phyloP scores from a whole-genome alignment of 2,329 filamentous ascomycete species.

The Hansfordia pulvinata region DNA sequence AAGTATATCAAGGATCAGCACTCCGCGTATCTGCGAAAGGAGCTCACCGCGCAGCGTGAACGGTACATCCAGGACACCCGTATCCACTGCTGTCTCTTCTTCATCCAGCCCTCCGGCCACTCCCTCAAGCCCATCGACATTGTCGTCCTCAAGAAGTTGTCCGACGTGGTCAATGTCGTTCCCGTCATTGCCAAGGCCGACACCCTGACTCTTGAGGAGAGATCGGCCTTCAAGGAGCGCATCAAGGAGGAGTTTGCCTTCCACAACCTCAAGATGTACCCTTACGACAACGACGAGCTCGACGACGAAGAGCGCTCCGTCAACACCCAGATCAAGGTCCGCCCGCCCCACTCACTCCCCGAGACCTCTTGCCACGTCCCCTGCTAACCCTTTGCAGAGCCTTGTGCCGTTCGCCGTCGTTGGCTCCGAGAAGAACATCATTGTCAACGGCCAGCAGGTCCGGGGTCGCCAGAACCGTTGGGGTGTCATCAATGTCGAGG shows the following conservation, averaged over 20 bases:
- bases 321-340: constrained; percentile 93
- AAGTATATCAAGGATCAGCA: constrained; percentile 99
- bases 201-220: constrained; percentile 89
- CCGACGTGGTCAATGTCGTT: constrained; percentile 97
- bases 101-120: constrained; percentile 97
- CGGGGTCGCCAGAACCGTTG: constrained; percentile 97
- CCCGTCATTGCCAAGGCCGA: constrained; percentile 98
- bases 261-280: constrained; percentile 99
- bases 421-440: constrained; percentile 94
- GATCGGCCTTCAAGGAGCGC: constrained; percentile 90
- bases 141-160: constrained; percentile 98
- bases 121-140: constrained; percentile 99
- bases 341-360: constrained; percentile 6
- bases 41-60: constrained; percentile 97
- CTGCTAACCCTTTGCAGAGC: constrained; percentile 41
- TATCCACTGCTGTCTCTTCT: constrained; percentile 99
- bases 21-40: constrained; percentile 96
- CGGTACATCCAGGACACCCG: constrained; percentile 98
- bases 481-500: constrained; percentile 99
- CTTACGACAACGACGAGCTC: constrained; percentile 98
- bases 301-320: constrained; percentile 90
- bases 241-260: constrained; percentile 99
- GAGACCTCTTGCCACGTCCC: not conserved
- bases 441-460: constrained; percentile 94
- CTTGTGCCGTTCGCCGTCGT: constrained; percentile 97